Conservation (phyloP, 2,329 filamentous ascomycete species). For the Colletotrichum melonis region DNA sequence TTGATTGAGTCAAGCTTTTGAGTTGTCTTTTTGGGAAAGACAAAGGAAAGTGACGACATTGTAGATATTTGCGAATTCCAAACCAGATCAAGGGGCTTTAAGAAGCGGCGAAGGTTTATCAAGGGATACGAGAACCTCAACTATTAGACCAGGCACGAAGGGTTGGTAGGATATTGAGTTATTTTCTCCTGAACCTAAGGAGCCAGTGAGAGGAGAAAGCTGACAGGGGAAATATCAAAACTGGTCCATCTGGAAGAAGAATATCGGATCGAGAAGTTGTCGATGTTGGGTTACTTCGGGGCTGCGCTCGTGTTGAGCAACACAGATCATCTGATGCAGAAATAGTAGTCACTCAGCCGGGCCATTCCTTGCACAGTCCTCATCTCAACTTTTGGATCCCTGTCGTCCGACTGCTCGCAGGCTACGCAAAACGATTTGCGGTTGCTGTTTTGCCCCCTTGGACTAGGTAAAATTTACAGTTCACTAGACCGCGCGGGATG, state of each 20-base stretch:
- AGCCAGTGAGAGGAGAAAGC: neutral
- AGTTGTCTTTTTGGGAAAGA: neutral
- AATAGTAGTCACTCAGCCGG: neutral
- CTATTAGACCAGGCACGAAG: neutral
- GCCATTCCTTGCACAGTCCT: neutral
- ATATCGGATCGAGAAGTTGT: neutral
- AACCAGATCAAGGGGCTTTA: neutral
- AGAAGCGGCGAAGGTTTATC: neutral
- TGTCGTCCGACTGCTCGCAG: neutral
- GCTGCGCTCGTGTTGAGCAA: neutral
- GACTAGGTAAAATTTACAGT: neutral
- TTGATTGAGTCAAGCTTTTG: neutral
- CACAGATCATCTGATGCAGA: conserved; percentile 10
- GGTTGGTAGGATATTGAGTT: neutral
- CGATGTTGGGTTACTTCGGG: neutral
- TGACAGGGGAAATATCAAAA: too few relatives aligned
- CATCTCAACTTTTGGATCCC: neutral
- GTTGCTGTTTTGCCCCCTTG: neutral
- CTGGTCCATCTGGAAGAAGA: neutral
- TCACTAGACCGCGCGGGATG: conserved; percentile 1
- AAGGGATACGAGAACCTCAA: neutral
- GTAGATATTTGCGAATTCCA: neutral
- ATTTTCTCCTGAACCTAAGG: neutral
- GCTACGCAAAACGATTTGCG: neutral
- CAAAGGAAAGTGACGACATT: neutral